Percentiles rank a stretch among this genome's conserved stretches.
phyloP scores from a whole-genome alignment of 2,329 filamentous ascomycete genomes.

The Phyllosticta citriasiana region DNA sequence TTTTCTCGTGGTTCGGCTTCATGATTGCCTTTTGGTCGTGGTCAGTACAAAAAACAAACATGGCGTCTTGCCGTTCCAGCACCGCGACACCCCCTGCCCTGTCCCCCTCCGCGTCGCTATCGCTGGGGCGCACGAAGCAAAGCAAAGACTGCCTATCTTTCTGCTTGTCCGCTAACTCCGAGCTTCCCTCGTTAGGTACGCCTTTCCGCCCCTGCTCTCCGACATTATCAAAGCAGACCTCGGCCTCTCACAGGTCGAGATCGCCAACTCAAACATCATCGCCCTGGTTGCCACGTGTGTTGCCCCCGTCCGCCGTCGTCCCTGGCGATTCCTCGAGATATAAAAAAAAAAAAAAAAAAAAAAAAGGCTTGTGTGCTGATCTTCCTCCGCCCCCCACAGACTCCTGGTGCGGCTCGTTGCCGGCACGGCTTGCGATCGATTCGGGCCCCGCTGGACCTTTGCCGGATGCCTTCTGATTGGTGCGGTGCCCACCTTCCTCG shows the following conservation, averaged over 20 bases:
- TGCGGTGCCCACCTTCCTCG: slow-evolving; percentile 70
- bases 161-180: neutral
- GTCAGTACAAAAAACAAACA: slow-evolving; percentile 25
- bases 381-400: slow-evolving; percentile 18
- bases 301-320: neutral
- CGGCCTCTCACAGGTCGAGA: slow-evolving; percentile 55
- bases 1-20: slow-evolving; percentile 81
- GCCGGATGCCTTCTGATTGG: slow-evolving; percentile 67
- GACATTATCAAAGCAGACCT: slow-evolving; percentile 75
- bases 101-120: neutral
- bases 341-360: slow-evolving; percentile 20
- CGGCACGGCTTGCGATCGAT: slow-evolving; percentile 77
- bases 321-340: neutral
- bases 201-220: slow-evolving; percentile 73
- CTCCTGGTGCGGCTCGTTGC: slow-evolving; percentile 67
- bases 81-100: neutral
- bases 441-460: slow-evolving; percentile 72
- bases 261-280: slow-evolving; percentile 86
- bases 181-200: slow-evolving; percentile 52
- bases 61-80: neutral
- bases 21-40: slow-evolving; percentile 82
- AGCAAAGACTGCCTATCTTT: neutral
- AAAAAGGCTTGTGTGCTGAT: slow-evolving; percentile 39
- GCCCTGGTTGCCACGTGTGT: slow-evolving; percentile 47
- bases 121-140: neutral